These are phyloP conservation scores for Trichosporon asahii DNA, from an alignment of 1,284 basidiomycete species.

Conservation along the genomic window DNA sequence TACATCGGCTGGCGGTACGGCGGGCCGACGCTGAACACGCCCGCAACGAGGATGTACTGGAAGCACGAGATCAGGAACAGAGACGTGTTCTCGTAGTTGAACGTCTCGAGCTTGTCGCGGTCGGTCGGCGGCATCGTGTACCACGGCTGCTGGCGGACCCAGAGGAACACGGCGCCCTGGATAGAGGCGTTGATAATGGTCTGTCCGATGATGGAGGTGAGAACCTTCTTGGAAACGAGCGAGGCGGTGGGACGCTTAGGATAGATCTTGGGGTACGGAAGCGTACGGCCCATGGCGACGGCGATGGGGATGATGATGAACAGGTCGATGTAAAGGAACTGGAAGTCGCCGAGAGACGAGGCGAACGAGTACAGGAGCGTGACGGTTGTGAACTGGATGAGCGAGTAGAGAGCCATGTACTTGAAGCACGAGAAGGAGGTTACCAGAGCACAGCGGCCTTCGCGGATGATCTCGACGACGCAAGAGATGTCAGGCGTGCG, in stretches of 20 bases:
- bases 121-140: conserved; percentile 61
- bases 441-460: conserved; percentile 90
- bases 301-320: conserved; percentile 97
- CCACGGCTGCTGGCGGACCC: conserved; percentile 83
- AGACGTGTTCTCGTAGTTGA: conserved; percentile 88
- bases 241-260: conserved; percentile 93
- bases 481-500: conserved; percentile 92
- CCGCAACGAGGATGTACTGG: conserved; percentile 96
- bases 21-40: conserved; percentile 94
- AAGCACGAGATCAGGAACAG: conserved; percentile 94
- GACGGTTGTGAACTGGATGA: conserved; percentile 63
- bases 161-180: conserved; percentile 85
- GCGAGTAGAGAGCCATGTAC: conserved; percentile 69
- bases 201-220: conserved; percentile 90
- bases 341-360: conserved; percentile 92
- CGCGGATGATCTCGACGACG: conserved; percentile 92
- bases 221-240: conserved; percentile 91
- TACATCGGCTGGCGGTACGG: conserved; percentile 93
- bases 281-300: conserved; percentile 91
- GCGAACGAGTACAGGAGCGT: conserved; percentile 94
- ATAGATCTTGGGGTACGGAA: conserved; percentile 81
- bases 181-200: conserved; percentile 78
- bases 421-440: conserved; percentile 99
- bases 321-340: conserved; percentile 94
- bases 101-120: conserved; percentile 77